Base-by-base conservation (phyloP, 2,329 filamentous ascomycete species). In the Cercospora brassicicola region DNA sequence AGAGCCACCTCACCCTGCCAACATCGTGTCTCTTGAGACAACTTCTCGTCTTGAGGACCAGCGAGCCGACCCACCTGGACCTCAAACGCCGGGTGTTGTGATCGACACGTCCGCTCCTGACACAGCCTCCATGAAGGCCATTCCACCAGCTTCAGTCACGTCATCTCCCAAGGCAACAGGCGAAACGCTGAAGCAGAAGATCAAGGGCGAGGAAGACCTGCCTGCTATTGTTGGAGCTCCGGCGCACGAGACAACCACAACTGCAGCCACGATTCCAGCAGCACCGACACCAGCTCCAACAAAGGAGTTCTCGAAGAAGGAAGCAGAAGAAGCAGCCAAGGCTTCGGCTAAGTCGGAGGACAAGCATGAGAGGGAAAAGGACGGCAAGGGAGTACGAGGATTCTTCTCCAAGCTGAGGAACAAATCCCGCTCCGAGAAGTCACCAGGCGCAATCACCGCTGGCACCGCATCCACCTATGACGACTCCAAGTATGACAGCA, bases 351-450 rank as follows among this genome's bases (percentile, higher is more conserved):
- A 62, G 28, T 28, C 33, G 8, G 64, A 65, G 20, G 59, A 66
- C 9, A 64, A 65, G 31, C 39, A 57, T 6, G 55, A 62, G 42
- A 11, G 33, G 18, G 62, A 68, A 15, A 64, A 65, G 15, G 62
- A 67, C 26, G 69, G 64, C 55, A 75, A 74, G 57, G 74, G 75
- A 56, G 55, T 77, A 51, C 72, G 73, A 10, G 76, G 76, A 45
- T 71, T 78, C 64, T 73, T 78, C 62, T 71, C 67, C 61, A 76
- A 74, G 63, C 65, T 78, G 56, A 66, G 72, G 31, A 69, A 66
- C 64, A 71, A 71, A 28, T 65, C 65, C 10, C 72, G 70, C 59
- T 66, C 69, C 15, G 68, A 71, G 59, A 69, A 74, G 26, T 67
- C 66, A 36, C 65, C 71, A 13, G 62, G 65, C 48, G 59, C 56